Base-by-base conservation (phyloP, 208 protist genomes). In the Acanthamoeba royreba region DNA sequence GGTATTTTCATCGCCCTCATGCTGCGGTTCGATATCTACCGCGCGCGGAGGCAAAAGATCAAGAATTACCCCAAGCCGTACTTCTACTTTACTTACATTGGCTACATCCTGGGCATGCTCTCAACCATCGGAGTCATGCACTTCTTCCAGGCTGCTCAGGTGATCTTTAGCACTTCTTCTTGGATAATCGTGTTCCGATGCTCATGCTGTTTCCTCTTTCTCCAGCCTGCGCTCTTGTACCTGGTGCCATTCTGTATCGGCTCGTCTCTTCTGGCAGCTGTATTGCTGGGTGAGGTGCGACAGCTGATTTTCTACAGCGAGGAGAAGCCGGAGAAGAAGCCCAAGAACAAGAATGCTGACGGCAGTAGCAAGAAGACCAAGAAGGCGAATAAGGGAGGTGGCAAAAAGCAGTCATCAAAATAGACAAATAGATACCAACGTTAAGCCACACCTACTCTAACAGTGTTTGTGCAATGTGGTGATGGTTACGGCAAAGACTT, bases 101-200 rank as follows among this genome's bases (percentile, higher is more conserved):
- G 98, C 4, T 99, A 99, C 93, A 87, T 96, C 19, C 33, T 98
- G 22, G 98, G 98, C 87, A 94, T 99, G 38, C 83, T 98, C 7
- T 98, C 98, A 86, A 99, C 98, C 17, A 98, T 99, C 96, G 96
- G 77, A 42, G 98, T 99, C 40, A 99, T 99, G 99, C 43, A 99
- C n/a, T 92, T 98, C 33, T 99, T 98, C 93, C 90, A 98, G 77
- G 97, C 98, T 92, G 98, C 98, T 13, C 99, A 81, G 55, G 55
- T 66, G 35, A 9, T 28, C 49, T 25, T 55, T 55, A 9, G 9
- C 13, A 25, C 4, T 66, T 9, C n/a, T 66, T 25, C 0, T 25
- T 0, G 8, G 35, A 9, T 66, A 31, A 9, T 28, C 11, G n/a
- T 25, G 35, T 28, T 28, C 55, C 17, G 52, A 66, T 0, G 9